Conservation (phyloP, 2,329 filamentous ascomycete species). For the Monosporascus ibericus region DNA sequence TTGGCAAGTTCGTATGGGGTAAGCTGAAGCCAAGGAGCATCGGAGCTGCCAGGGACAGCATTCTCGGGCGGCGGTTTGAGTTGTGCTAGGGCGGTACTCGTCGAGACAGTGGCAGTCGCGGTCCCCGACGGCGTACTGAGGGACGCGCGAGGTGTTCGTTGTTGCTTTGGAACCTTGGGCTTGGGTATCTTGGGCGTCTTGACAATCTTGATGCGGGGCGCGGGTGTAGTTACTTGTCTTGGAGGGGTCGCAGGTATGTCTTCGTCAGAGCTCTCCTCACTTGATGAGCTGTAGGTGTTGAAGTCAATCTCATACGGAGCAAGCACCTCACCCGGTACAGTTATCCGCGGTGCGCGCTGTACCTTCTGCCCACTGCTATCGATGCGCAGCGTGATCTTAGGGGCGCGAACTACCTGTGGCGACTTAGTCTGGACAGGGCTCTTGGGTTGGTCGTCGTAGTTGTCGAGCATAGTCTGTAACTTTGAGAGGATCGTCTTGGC, state of each 20-base stretch:
- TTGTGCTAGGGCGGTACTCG: conserved; percentile 31
- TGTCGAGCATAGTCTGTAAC: conserved; percentile 53
- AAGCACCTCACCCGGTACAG: conserved; percentile 59
- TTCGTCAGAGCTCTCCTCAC: conserved; percentile 47
- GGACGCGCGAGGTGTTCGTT: conserved; percentile 21
- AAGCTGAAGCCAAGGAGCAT: conserved; percentile 61
- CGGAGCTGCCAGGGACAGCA: conserved; percentile 49
- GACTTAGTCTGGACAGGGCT: conserved; percentile 48
- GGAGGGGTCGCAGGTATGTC: conserved; percentile 37
- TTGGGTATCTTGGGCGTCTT: conserved; percentile 42
- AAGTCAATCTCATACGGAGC: conserved; percentile 61
- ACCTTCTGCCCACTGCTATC: conserved; percentile 40
- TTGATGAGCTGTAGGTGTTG: conserved; percentile 49
- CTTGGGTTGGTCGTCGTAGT: conserved; percentile 47
- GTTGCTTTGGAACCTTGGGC: conserved; percentile 27
- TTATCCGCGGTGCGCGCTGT: conserved; percentile 50
- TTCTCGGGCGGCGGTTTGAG: conserved; percentile 55
- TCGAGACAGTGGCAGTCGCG: conserved; percentile 35
- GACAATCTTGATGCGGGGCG: conserved; percentile 45
- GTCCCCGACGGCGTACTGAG: conserved; percentile 30
- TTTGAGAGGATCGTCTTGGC: conserved; percentile 54
- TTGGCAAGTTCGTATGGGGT: conserved; percentile 60
- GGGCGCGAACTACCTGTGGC: conserved; percentile 42
- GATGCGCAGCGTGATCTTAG: conserved; percentile 40
- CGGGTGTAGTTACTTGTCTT: conserved; percentile 29